These are phyloP conservation scores for Inonotus obliquus DNA, from an alignment of 1,284 basidiomycete species.

Conservation along the genomic window DNA sequence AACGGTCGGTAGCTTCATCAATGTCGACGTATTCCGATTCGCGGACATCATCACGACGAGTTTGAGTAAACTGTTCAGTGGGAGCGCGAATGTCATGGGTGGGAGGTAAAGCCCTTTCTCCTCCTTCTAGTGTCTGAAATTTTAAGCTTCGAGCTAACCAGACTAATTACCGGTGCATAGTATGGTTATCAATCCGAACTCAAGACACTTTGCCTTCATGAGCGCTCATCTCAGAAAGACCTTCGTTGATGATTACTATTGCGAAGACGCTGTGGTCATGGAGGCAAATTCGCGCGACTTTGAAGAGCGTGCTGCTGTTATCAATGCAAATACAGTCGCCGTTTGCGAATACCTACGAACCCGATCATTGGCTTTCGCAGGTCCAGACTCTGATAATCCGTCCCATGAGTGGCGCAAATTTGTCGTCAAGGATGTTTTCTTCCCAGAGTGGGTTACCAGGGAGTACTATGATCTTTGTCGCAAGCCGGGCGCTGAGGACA, in stretches of 20 bases:
- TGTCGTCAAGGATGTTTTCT: constrained; percentile 81
- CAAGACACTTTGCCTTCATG: constrained; percentile 62
- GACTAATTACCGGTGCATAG: constrained; percentile 34
- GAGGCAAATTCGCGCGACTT: constrained; percentile 98
- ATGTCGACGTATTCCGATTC: constrained; percentile 87
- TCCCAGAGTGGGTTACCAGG: constrained; percentile 80
- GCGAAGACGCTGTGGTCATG: constrained; percentile 94
- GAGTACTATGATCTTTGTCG: constrained; percentile 73
- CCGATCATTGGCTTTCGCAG: constrained; percentile 29
- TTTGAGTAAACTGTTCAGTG: constrained; percentile 94
- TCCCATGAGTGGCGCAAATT: constrained; percentile 33
- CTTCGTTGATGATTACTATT: constrained; percentile 88
- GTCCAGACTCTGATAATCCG: constrained; percentile 31
- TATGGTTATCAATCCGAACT: constrained; percentile 81
- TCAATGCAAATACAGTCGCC: constrained; percentile 82
- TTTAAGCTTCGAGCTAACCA: background rate
- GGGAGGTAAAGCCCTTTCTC: constrained; percentile 71
- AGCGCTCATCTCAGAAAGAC: constrained; percentile 51
- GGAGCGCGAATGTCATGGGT: constrained; percentile 96
- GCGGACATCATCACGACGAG: constrained; percentile 94
- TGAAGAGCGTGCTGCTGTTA: constrained; percentile 64
- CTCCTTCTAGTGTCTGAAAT: constrained; percentile 6
- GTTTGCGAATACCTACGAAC: constrained; percentile 71
- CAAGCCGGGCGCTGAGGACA: constrained; percentile 37
- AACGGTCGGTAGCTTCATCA: constrained; percentile 94